Evolutionary conservation across 2,329 filamentous ascomycete genomes (phyloP).

Genomic region (Alternaria gaisen): DNA sequence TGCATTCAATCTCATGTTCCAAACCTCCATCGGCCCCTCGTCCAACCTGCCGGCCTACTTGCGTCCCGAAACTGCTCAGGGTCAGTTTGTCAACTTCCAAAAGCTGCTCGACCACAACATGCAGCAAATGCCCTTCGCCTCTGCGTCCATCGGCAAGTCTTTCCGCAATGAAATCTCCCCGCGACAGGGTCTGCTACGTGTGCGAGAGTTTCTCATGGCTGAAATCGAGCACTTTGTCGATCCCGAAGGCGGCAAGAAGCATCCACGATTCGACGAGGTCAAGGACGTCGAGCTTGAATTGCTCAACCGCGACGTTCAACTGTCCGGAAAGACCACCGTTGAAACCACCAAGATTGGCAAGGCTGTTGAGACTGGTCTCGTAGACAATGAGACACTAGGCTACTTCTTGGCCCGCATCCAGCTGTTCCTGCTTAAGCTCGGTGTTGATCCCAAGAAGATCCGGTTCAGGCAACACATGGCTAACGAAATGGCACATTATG

Average conservation of each 20-base stretch:
- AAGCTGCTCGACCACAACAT: conserved; percentile 98
- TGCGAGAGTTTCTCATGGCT: conserved; percentile 98
- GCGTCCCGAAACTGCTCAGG: conserved; percentile 90
- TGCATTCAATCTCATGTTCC: conserved; percentile 98
- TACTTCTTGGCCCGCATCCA: conserved; percentile 97
- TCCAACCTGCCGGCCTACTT: conserved; percentile 76
- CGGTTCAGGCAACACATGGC: conserved; percentile 98
- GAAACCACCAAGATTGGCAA: conserved; percentile 81
- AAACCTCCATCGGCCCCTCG: conserved; percentile 91
- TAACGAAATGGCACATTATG: conserved; percentile 92
- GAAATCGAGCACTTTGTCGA: conserved; percentile 99
- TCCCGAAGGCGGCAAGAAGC: conserved; percentile 92
- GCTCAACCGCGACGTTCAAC: conserved; percentile 84
- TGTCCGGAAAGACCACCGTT: conserved; percentile 81
- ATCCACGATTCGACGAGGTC: conserved; percentile 85
- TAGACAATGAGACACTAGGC: conserved; percentile 97
- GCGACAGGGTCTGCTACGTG: conserved; percentile 86
- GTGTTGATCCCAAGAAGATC: conserved; percentile 85
- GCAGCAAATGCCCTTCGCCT: conserved; percentile 94
- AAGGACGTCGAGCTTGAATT: conserved; percentile 84
- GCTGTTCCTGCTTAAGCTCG: conserved; percentile 87
- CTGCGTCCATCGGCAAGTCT: conserved; percentile 95
- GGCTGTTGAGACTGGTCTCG: conserved; percentile 80
- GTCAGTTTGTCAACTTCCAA: conserved; percentile 96
- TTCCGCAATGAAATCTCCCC: conserved; percentile 99